These are phyloP conservation scores for Colletotrichum orbiculare DNA, from an alignment of 2,329 filamentous ascomycete species.

Conservation along the genomic window DNA sequence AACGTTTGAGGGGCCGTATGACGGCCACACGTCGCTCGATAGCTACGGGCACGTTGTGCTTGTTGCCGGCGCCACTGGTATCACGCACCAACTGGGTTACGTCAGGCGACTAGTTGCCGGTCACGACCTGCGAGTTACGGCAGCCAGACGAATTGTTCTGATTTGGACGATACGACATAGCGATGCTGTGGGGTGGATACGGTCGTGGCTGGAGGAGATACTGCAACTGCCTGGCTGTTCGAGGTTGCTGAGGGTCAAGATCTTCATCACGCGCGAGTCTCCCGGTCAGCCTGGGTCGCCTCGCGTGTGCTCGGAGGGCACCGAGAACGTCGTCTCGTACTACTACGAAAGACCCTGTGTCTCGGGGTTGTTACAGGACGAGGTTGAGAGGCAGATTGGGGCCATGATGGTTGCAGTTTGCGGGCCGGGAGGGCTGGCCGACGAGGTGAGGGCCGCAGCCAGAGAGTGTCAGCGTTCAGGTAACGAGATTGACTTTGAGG, in stretches of 20 bases:
- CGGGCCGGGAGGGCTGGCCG: conserved; percentile 64
- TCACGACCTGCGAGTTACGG: conserved; percentile 63
- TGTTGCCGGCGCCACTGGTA: conserved; percentile 77
- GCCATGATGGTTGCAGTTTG: conserved; percentile 74
- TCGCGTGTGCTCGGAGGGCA: conserved; percentile 41
- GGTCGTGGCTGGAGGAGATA: conserved; percentile 68
- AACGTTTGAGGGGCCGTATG: conserved; percentile 76
- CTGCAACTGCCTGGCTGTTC: conserved; percentile 72
- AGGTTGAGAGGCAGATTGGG: conserved; percentile 71
- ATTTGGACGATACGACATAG: conserved; percentile 78
- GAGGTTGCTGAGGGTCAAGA: conserved; percentile 73
- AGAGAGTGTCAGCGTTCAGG: conserved; percentile 54
- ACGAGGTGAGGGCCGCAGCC: conserved; percentile 64
- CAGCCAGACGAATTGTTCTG: conserved; percentile 71
- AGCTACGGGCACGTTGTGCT: conserved; percentile 79
- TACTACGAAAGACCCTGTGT: conserved; percentile 75
- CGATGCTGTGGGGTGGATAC: conserved; percentile 78
- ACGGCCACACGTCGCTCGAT: conserved; percentile 68
- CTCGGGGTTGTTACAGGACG: conserved; percentile 68
- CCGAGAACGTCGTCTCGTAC: conserved; percentile 76
- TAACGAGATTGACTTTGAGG: conserved; percentile 65
- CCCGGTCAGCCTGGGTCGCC: conserved; percentile 60
- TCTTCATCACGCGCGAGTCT: conserved; percentile 76
- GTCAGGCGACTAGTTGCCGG: conserved; percentile 68
- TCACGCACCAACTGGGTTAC: conserved; percentile 78